phyloP scores from a whole-genome alignment of 106 monocot genomes.

The Acorus gramineus region DNA sequence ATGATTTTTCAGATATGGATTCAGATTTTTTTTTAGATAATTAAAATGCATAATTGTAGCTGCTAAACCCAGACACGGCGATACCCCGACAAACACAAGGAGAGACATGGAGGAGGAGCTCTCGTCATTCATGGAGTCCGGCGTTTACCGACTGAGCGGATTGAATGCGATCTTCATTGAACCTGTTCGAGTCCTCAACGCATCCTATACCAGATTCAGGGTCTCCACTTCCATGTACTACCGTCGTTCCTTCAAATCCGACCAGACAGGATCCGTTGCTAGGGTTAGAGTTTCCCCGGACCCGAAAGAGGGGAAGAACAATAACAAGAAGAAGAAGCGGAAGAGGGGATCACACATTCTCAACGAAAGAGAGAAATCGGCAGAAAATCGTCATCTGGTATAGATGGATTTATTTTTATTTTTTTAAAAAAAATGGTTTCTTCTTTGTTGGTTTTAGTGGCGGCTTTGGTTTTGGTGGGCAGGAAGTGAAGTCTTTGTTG shows the following conservation, averaged over 20 bases:
- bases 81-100: no score
- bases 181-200: constrained; percentile 69
- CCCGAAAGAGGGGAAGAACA: constrained; percentile 38
- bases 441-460: not conserved
- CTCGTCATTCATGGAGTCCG: constrained; percentile 42
- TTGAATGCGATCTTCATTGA: constrained; percentile 51
- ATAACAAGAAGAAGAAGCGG: constrained; percentile 25
- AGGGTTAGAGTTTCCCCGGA: not conserved
- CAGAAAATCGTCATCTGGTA: constrained; percentile 73
- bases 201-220: constrained; percentile 46
- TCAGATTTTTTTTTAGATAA: no score
- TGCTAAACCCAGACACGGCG: no score
- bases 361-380: constrained; percentile 48
- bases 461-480: not conserved
- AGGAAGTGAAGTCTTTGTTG: constrained; percentile 72
- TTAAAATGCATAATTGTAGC: no score
- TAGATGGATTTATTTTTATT: not conserved
- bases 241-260: constrained; percentile 44
- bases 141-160: constrained; percentile 48
- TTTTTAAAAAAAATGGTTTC: not conserved
- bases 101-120: constrained; percentile 10
- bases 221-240: constrained; percentile 63
- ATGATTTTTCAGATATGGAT: no score
- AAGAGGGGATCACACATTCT: constrained; percentile 19
- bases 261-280: not conserved